A percentile compares a stretch with the other conserved stretches of the same genome.
These are phyloP conservation scores for Dactylellina drechsleri DNA, from an alignment of 2,329 filamentous ascomycete genomes.

Conservation along the genomic window DNA sequence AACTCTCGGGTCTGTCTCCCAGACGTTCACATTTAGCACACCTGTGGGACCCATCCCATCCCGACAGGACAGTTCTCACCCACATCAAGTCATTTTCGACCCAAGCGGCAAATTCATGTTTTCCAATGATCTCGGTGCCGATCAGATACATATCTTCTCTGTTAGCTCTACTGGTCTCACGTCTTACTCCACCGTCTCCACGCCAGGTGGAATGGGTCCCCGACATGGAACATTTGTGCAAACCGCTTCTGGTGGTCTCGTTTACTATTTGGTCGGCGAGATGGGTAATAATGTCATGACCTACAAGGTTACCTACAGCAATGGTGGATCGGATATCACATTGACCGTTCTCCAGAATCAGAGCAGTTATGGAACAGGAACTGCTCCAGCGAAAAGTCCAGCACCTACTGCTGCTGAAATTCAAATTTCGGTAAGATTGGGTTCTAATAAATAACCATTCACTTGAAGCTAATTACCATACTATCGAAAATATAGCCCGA, in stretches of 20 bases:
- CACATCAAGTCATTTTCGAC: conserved; percentile 73
- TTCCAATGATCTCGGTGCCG: conserved; percentile 73
- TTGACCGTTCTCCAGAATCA: conserved; percentile 63
- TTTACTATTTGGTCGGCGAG: conserved; percentile 73
- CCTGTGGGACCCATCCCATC: conserved; percentile 19
- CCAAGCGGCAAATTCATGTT: conserved; percentile 72
- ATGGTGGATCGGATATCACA: conserved; percentile 58
- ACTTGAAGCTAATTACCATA: conserved; percentile 25
- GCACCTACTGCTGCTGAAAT: conserved; percentile 68
- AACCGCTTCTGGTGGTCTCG: conserved; percentile 64
- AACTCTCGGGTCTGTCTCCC: conserved; percentile 17
- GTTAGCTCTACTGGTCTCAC: conserved; percentile 63
- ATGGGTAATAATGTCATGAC: conserved; percentile 69
- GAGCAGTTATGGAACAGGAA: conserved; percentile 62
- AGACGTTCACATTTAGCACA: conserved; percentile 33
- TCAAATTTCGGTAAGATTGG: conserved; percentile 66
- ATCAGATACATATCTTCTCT: conserved; percentile 70
- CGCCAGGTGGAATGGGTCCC: conserved; percentile 70
- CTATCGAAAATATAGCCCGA: conserved; percentile 65
- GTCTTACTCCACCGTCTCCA: conserved; percentile 63
- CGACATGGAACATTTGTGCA: conserved; percentile 64
- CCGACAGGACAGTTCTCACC: conserved; percentile 70
- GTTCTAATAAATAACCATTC: neutral
- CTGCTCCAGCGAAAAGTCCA: conserved; percentile 14
- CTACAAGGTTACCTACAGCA: conserved; percentile 68